phyloP scores from a whole-genome alignment of 371 early-diverging fungal species.

The Mucor mucedo region DNA sequence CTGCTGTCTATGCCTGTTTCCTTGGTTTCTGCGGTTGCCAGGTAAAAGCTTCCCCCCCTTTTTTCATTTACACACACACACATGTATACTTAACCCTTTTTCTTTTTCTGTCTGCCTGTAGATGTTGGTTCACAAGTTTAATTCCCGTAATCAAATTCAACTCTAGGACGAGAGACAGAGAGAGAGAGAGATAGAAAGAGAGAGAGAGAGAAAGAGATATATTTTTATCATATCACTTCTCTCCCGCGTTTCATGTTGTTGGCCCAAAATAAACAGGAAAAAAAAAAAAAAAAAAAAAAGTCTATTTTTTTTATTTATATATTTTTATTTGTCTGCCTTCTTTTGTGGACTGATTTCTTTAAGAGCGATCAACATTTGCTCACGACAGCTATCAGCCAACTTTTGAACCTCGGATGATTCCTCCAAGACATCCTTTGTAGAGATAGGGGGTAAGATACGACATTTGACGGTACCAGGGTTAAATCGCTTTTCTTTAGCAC shows the following conservation, averaged over 20 bases:
- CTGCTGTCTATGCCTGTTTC: slow-evolving; percentile 71
- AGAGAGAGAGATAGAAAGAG: neutral
- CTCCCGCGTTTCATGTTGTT: too few species aligned
- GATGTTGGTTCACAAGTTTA: slow-evolving; percentile 55
- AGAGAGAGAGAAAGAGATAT: neutral
- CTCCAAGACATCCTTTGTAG: slow-evolving; percentile 62
- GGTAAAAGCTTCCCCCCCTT: slow-evolving; percentile 32
- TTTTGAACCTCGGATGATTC: slow-evolving; percentile 76
- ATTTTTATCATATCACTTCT: neutral
- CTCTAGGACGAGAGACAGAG: slow-evolving; percentile 35
- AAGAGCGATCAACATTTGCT: slow-evolving; percentile 75
- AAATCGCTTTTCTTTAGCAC: slow-evolving; percentile 64
- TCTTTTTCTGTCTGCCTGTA: too few species aligned
- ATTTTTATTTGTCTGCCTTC: slow-evolving; percentile 12
- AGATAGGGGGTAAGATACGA: slow-evolving; percentile 82
- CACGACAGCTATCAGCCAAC: slow-evolving; percentile 68
- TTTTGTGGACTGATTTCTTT: slow-evolving; percentile 61
- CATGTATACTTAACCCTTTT: neutral
- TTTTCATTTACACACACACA: neutral
- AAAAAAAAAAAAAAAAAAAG: slow-evolving; percentile 1
- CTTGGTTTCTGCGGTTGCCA: slow-evolving; percentile 73
- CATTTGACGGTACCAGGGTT: slow-evolving; percentile 73
- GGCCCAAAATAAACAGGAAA: too few species aligned
- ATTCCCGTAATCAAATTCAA: slow-evolving; percentile 56
- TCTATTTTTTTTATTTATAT: neutral